Evolutionary conservation across 257 asterid species (phyloP), one percentile per base, ranked within the genome.

Genomic region (Ehretia macrophylla): DNA sequence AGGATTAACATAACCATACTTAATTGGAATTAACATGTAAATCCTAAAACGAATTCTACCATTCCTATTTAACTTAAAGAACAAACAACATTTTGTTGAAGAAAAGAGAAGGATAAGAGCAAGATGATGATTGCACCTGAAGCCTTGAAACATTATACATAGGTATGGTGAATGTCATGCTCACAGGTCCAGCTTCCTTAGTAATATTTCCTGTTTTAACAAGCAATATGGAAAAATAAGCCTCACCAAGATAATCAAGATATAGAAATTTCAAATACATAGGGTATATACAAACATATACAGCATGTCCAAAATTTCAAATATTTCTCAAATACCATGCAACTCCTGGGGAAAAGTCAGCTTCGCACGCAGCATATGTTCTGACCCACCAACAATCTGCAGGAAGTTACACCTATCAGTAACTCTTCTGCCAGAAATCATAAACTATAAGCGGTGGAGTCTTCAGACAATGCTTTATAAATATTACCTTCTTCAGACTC

Each of bases 131-230:
- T 47, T 57, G 67, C 77, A 93, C 99, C 97, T 89, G 96, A 61
- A 93, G 94, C 83, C 95, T 82, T 59, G 99, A 93, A 67, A 95
- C 94, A 73, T 93, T 93, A 68, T 93, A 73, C 99, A 93, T 93
- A 14, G 99, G 99, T 73, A 93, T 85, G 42, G 96, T 93, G 80
- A 93, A 93, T 52, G 92, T 89, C 96, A 93, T 85, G 78, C 95
- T 89, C 68, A 93, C 97, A 39, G 99, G 99, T 39, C 99, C 99
- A 52, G 99, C 99, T 79, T 93, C 99, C 78, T 93, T 93, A 3
- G 97, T 89, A 69, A 93, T 77, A 72, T 89, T 93, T 75, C 97
- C 99, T 93, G 75, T 20, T 62, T 68, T 48, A 74, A 52, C 68
- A 56, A 44, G 42, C 51, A 55, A 52, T 20, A 50, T 48, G 50